Evolutionary conservation across 192 early-diverging fungal species (phyloP), one percentile per base, ranked within the genome.

Genomic region (Geranomyces michiganensis): DNA sequence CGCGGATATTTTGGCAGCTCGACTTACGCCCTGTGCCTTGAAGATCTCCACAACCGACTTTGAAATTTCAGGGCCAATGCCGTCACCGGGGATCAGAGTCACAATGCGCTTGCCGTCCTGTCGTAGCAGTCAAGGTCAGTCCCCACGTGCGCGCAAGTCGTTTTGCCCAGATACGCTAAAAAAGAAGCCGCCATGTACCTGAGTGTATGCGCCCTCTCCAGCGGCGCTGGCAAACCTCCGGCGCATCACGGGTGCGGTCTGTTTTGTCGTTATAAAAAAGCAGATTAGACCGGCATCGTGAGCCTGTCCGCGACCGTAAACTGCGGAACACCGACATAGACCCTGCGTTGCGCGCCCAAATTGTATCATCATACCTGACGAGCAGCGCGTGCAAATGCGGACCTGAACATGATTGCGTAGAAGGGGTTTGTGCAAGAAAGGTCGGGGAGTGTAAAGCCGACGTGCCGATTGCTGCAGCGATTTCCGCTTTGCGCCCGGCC

Each of bases 61-160:
- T 45, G 95, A 94, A 67, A 99, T 99, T 82, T 99, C 97, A 2
- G 97, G 97, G 36, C 97, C 97, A 68, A 99, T 99, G 65, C 96
- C 96, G 80, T 98, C 96, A 65, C 96, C 96, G 19, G 97, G 95
- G 71, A 99, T 97, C 67, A 99, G 80, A 58, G 95, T 96, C 61
- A 97, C 95, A 30, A 85, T 75, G 26, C 74, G 79, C 71, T 82
- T 84, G 36, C 81, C 82, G 30, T 84, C 80, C 83, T 81, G 66
- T 27, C 0, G 15, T 22, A 41, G n/a, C n/a, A 12, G 27, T 36
- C 49, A 69, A 60, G 8, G 21, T 13, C 61, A 62, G 36, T 24
- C 32, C 15, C 15, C 32, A 8, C 9, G 27, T 33, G 46, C 12
- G 46, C 19, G 36, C 36, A 41, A 36, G 29, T 32, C n/a, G n/a